phyloP scores from a whole-genome alignment of 441 rosid species.

The Aquilaria agallochum region DNA sequence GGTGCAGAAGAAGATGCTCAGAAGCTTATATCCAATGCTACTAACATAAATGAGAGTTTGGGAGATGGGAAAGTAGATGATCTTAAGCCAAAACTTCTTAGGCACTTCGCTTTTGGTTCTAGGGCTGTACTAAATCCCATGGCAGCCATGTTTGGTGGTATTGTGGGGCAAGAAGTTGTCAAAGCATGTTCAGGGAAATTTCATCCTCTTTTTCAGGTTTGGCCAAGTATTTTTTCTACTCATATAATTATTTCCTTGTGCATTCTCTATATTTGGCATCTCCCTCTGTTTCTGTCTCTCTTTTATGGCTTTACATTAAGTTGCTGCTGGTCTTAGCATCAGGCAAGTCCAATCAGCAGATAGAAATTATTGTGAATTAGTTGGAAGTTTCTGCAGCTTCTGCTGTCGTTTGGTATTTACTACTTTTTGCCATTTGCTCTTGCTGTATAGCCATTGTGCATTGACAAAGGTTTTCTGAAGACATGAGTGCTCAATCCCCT shows the following conservation, averaged over 20 bases:
- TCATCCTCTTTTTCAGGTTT: conserved; percentile 92
- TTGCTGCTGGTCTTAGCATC: too few relatives aligned
- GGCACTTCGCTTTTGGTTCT: conserved; percentile 84
- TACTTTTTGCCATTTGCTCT: too few relatives aligned
- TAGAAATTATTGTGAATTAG: too few relatives aligned
- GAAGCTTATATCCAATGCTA: conserved; percentile 49
- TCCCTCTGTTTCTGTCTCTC: conserved; percentile 2
- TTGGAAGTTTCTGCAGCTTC: too few relatives aligned
- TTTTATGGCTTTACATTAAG: neutral
- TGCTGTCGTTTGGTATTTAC: too few relatives aligned
- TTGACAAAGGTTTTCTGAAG: too few relatives aligned
- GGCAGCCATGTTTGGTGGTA: conserved; percentile 99
- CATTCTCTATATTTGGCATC: neutral
- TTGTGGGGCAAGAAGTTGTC: conserved; percentile 94
- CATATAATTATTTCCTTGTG: neutral
- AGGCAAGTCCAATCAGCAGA: too few relatives aligned
- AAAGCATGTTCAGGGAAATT: conserved; percentile 99
- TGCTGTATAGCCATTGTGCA: too few relatives aligned
- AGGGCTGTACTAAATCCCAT: conserved; percentile 94
- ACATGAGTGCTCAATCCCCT: too few relatives aligned
- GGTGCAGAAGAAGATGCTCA: conserved; percentile 93
- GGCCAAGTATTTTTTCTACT: conserved; percentile 5
- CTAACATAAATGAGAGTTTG: conserved; percentile 46
- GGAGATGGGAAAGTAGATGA: conserved; percentile 65
- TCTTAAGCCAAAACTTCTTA: conserved; percentile 59